These are phyloP conservation scores for Claviceps sp. DNA, from an alignment of 2,329 filamentous ascomycete genomes.

Conservation along the genomic window DNA sequence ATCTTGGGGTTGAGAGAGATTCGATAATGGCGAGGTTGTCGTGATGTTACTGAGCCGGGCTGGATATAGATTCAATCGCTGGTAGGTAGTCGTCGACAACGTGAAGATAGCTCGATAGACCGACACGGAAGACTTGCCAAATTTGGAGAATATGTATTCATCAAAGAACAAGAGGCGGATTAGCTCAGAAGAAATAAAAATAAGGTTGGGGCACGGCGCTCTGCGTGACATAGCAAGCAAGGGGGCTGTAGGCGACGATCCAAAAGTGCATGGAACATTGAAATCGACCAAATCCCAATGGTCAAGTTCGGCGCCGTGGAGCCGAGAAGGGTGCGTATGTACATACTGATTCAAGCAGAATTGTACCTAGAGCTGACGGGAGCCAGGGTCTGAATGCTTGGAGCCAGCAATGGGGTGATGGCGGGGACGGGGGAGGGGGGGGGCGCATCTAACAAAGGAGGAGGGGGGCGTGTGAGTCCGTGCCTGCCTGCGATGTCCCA, in stretches of 20 bases:
- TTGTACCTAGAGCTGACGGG: neutral
- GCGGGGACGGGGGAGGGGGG: neutral
- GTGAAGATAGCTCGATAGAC: neutral
- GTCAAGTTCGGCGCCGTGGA: conserved; percentile 16
- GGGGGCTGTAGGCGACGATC: conserved; percentile 8
- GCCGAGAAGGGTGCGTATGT: conserved; percentile 16
- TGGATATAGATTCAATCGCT: no score
- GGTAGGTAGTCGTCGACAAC: neutral
- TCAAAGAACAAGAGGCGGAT: conserved; percentile 4
- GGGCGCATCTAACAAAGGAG: neutral
- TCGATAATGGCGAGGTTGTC: neutral
- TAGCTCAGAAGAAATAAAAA: conserved; percentile 9
- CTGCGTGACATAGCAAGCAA: conserved; percentile 11
- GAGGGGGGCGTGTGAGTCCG: neutral
- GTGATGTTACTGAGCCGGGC: neutral
- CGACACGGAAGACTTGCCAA: neutral
- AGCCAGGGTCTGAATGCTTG: neutral
- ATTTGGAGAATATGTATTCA: neutral
- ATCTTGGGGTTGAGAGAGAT: no score
- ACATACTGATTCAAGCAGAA: neutral
- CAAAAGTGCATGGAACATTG: conserved; percentile 1
- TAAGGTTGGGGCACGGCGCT: conserved; percentile 9
- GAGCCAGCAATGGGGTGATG: neutral
- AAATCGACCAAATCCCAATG: conserved; percentile 14
- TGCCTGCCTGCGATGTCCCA: neutral